phyloP scores from a whole-genome alignment of 73 alveolate genomes.

The Tetrahymena thermophila region DNA sequence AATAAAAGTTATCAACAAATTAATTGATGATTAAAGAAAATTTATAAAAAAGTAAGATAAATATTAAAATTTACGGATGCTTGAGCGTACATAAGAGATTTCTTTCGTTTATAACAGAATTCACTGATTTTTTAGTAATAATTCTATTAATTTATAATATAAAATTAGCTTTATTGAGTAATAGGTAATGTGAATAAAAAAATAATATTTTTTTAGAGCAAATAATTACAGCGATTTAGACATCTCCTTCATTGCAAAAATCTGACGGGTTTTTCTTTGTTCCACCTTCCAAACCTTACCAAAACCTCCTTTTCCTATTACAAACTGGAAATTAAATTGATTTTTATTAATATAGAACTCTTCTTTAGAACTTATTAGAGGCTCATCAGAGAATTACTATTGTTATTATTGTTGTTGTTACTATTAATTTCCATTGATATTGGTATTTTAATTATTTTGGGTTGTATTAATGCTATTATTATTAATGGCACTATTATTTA shows the following conservation, averaged over 20 bases:
- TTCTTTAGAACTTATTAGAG: neutral
- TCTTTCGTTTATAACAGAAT: conserved; percentile 73
- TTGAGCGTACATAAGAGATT: conserved; percentile 60
- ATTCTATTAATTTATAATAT: conserved; percentile 12
- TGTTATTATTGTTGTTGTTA: neutral
- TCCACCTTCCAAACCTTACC: conserved; percentile 72
- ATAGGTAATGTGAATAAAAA: no score
- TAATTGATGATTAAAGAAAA: no score
- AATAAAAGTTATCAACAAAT: no score
- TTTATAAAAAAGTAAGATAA: neutral
- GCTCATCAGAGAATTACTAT: neutral
- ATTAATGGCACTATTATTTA: neutral
- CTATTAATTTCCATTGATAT: neutral
- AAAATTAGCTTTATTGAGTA: no score
- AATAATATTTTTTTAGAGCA: no score
- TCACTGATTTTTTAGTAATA: conserved; percentile 62
- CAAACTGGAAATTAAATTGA: conserved; percentile 16
- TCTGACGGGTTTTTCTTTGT: conserved; percentile 44
- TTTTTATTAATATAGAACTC: conserved; percentile 5
- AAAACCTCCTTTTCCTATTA: conserved; percentile 60
- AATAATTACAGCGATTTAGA: conserved; percentile 39
- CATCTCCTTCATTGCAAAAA: conserved; percentile 77
- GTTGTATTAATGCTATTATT: neutral
- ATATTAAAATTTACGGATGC: conserved; percentile 44
- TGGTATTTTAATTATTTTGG: neutral